A percentile compares a stretch with the other conserved stretches of the same genome.
Conservation (phyloP, 345 rosid genomes). For the Tarenaya hassleriana region DNA sequence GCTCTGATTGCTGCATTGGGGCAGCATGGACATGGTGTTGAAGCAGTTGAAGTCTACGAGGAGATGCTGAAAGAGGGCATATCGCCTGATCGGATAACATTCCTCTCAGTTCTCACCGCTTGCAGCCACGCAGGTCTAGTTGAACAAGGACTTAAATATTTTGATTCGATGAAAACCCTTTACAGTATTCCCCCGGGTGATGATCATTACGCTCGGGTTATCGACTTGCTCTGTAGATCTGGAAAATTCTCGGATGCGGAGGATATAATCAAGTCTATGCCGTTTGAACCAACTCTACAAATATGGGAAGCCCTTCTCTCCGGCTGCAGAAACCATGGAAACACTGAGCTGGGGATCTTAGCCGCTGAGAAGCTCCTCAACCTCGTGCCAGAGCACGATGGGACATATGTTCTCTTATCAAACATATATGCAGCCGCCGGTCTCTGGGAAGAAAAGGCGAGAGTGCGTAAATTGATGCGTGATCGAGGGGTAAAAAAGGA, state of each 20-base stretch:
- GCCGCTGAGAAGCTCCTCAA: constrained; percentile 31
- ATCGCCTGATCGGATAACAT: constrained; percentile 32
- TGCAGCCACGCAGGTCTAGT: constrained; percentile 37
- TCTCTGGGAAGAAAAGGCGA: constrained; percentile 29
- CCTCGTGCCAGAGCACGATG: constrained; percentile 35
- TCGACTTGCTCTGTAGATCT: constrained; percentile 32
- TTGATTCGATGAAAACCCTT: constrained; percentile 23
- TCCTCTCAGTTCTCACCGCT: constrained; percentile 31
- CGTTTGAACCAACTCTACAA: constrained; percentile 27
- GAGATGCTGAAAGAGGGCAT: constrained; percentile 32
- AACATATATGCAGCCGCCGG: constrained; percentile 32
- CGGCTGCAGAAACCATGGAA: constrained; percentile 33
- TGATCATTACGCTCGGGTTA: constrained; percentile 33
- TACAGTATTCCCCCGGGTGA: constrained; percentile 27
- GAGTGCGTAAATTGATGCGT: constrained; percentile 32
- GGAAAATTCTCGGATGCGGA: constrained; percentile 32
- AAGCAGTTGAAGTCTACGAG: constrained; percentile 31
- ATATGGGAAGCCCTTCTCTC: constrained; percentile 38
- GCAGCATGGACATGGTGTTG: constrained; percentile 32
- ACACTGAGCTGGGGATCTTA: constrained; percentile 32
- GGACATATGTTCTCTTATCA: constrained; percentile 32
- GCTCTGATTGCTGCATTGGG: constrained; percentile 36
- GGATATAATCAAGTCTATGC: constrained; percentile 22
- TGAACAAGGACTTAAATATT: constrained; percentile 25
- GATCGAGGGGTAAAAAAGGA: constrained; percentile 34